Evolutionary conservation across 2,329 filamentous ascomycete species (phyloP).

Genomic region (Fusarium sp.): DNA sequence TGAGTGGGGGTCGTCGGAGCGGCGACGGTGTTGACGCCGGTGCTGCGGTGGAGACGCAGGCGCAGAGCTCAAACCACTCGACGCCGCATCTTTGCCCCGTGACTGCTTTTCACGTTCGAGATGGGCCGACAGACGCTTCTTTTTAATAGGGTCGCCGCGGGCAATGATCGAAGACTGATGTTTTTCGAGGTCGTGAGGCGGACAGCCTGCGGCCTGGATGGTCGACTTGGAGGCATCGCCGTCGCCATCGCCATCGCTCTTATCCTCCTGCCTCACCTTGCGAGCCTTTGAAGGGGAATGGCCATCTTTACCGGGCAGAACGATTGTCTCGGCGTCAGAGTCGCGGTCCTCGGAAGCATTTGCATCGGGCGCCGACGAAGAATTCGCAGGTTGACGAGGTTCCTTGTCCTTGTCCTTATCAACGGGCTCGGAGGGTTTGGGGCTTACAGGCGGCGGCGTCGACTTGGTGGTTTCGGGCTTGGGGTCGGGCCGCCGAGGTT

Average conservation of each 20-base stretch:
- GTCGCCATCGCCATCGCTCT: slow-evolving; percentile 63
- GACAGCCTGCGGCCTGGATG: slow-evolving; percentile 43
- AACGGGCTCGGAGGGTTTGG: slow-evolving; percentile 31
- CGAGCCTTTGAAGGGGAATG: slow-evolving; percentile 71
- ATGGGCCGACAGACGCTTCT: slow-evolving; percentile 57
- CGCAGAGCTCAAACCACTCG: slow-evolving; percentile 68
- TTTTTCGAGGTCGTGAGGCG: slow-evolving; percentile 49
- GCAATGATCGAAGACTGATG: slow-evolving; percentile 48
- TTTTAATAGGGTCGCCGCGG: slow-evolving; percentile 54
- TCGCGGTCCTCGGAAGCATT: slow-evolving; percentile 65
- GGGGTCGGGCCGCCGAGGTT: slow-evolving; percentile 55
- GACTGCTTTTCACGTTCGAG: slow-evolving; percentile 53
- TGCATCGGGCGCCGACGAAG: slow-evolving; percentile 40
- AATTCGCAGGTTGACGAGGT: slow-evolving; percentile 48
- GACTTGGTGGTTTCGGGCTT: slow-evolving; percentile 36
- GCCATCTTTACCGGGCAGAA: slow-evolving; percentile 72
- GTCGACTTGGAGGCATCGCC: slow-evolving; percentile 55
- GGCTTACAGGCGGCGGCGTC: slow-evolving; percentile 40
- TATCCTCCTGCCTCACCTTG: slow-evolving; percentile 74
- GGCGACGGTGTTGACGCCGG: slow-evolving; percentile 46
- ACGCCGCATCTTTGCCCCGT: slow-evolving; percentile 58
- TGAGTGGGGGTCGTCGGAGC: slow-evolving; percentile 53
- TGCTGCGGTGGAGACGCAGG: slow-evolving; percentile 63
- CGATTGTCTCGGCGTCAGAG: slow-evolving; percentile 79
- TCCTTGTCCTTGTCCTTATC: slow-evolving; percentile 41